Conservation (phyloP, 2,329 filamentous ascomycete species). For the Sporothrix sp. region DNA sequence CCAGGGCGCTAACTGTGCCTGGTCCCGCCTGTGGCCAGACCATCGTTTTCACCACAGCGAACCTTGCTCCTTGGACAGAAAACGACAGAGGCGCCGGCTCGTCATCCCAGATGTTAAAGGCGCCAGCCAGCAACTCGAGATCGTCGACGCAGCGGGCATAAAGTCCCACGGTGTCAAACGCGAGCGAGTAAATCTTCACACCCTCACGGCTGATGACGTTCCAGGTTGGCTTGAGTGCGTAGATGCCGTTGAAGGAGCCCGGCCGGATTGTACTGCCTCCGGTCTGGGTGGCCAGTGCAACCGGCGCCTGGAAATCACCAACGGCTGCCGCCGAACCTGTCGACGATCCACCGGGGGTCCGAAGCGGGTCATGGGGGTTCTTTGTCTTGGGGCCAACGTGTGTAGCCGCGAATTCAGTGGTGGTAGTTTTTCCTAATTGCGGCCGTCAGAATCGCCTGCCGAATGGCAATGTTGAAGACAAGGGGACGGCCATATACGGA, state of each 20-base stretch:
- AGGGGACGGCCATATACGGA: too few species aligned
- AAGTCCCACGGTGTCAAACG: conserved; percentile 53
- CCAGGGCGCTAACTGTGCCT: conserved; percentile 34
- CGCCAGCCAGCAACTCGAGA: conserved; percentile 43
- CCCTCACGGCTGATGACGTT: conserved; percentile 53
- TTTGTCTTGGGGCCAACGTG: conserved; percentile 41
- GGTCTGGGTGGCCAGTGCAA: conserved; percentile 56
- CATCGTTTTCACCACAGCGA: conserved; percentile 45
- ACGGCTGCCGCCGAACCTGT: conserved; percentile 58
- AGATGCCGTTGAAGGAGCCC: conserved; percentile 55
- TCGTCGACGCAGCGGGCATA: conserved; percentile 50
- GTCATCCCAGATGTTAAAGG: conserved; percentile 46
- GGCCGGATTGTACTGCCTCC: conserved; percentile 55
- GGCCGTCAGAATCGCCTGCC: not conserved
- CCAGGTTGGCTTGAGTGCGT: conserved; percentile 58
- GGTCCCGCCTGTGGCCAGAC: conserved; percentile 40
- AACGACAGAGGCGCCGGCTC: conserved; percentile 22
- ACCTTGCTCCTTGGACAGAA: conserved; percentile 37
- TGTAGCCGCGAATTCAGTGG: conserved; percentile 54
- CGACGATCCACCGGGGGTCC: conserved; percentile 58
- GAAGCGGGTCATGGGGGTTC: conserved; percentile 44
- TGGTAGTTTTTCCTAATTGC: conserved; percentile 43
- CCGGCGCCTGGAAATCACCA: conserved; percentile 51
- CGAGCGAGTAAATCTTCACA: conserved; percentile 47
- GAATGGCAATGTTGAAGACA: not conserved